Base-by-base conservation (phyloP, 495 filamentous ascomycete genomes). In the Neurospora sublineolata region DNA sequence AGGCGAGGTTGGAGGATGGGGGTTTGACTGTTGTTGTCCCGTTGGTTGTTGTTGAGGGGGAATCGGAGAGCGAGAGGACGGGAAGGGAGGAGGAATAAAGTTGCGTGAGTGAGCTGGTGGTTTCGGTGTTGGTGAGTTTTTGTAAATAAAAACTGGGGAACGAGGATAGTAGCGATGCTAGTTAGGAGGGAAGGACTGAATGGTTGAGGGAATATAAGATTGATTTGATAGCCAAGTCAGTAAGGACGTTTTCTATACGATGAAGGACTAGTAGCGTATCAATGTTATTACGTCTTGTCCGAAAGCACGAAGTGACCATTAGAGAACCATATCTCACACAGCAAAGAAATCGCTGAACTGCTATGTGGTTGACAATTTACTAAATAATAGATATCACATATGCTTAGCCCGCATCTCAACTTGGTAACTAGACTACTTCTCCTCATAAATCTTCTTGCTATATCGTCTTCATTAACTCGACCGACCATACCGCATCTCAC, bases 1-100 rank as follows among this genome's bases (percentile, higher is more conserved):
- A 83, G 2, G 93, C 92, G 3, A 93, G 88, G 78, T 79, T 93
- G 79, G 88, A 91, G 74, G 87, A 91, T 79, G 78, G 90, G 70
- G 75, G 90, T 1, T 75, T 89, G 69, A 76, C 83, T 36, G 69
- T 77, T 18, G 71, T 72, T 27, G 84, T 94, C 12, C 91, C 90
- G 23, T 12, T 42, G 16, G 14, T 60, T 16, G 4, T 30, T 58
- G 23, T 12, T 27, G 46, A 16, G 23, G 23, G 16, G 14, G 0
- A 16, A 14, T 18, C 6, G 16, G 40, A 42, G 12, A 42, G 6
- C 14, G 40, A 42, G 40, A 42, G 40, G 14, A 39, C 38, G 11
- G 10, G 10, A 12, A 39, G 38, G 33, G 33, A 33, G 1, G 8
- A 38, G 11, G 38, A 14, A 39, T 39, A 39, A 42, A 42, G 40